These are phyloP conservation scores for Monosporascus cannonballus DNA, from an alignment of 2,329 filamentous ascomycete species.

Conservation along the genomic window DNA sequence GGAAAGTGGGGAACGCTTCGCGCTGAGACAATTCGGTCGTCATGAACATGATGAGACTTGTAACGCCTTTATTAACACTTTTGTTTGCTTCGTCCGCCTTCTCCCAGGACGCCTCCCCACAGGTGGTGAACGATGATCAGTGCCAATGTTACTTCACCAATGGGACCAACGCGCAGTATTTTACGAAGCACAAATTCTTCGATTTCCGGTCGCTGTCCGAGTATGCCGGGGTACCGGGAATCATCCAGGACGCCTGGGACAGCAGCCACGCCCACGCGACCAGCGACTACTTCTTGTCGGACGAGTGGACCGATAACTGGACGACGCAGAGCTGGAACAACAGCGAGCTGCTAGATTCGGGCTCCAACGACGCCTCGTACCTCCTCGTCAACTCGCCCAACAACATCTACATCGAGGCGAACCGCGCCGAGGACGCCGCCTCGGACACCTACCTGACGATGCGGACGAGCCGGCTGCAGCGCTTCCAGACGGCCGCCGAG, in stretches of 20 bases:
- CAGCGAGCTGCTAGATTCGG: conserved; percentile 9
- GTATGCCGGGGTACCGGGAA: conserved; percentile 26
- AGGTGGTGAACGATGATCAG: neutral
- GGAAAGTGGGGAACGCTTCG: no score
- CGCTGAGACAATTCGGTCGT: neutral
- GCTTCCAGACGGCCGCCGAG: conserved; percentile 44
- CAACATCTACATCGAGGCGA: conserved; percentile 39
- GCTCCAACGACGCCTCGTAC: conserved; percentile 20
- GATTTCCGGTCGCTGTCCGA: conserved; percentile 40
- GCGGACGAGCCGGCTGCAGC: conserved; percentile 36
- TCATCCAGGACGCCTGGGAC: conserved; percentile 16
- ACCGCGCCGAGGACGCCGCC: conserved; percentile 21
- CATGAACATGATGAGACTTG: neutral
- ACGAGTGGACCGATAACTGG: conserved; percentile 26
- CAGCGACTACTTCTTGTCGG: conserved; percentile 26
- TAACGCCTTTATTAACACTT: neutral
- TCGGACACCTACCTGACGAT: conserved; percentile 39
- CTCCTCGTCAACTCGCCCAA: conserved; percentile 32
- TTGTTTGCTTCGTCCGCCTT: neutral
- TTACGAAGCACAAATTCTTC: conserved; percentile 39
- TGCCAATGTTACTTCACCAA: conserved; percentile 44
- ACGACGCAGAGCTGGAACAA: conserved; percentile 27
- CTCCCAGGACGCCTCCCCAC: neutral
- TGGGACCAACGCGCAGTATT: conserved; percentile 33
- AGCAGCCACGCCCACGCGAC: conserved; percentile 22